Evolutionary conservation across 2,329 filamentous ascomycete species (phyloP).

Genomic region (Ophiostoma ips): DNA sequence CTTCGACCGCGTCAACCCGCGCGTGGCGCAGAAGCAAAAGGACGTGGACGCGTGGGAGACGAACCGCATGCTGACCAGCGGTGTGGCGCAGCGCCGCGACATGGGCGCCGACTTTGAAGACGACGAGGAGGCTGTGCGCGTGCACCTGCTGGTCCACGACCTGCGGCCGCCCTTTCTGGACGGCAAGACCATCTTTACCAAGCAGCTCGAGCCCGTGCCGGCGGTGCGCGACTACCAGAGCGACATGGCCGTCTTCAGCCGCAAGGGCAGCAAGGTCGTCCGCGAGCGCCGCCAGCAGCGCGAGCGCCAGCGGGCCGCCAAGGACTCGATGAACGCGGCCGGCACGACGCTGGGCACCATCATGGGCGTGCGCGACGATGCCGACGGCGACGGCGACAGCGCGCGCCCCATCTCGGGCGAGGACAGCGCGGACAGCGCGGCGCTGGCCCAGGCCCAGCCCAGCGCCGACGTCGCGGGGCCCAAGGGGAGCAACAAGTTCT

Average conservation of each 20-base stretch:
- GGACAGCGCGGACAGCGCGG: constrained; percentile 43
- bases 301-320: constrained; percentile 84
- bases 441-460: constrained; percentile 24
- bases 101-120: constrained; percentile 72
- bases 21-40: constrained; percentile 72
- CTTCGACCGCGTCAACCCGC: constrained; percentile 51
- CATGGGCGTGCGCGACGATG: constrained; percentile 91
- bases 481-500: constrained; percentile 50
- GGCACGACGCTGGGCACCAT: constrained; percentile 88
- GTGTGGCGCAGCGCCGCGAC: constrained; percentile 80
- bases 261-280: constrained; percentile 88
- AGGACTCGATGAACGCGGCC: constrained; percentile 84
- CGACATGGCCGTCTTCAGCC: constrained; percentile 96
- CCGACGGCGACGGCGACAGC: constrained; percentile 84
- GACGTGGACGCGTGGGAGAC: constrained; percentile 98
- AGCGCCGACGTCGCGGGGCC: background rate
- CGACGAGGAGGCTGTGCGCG: constrained; percentile 76
- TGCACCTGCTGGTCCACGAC: constrained; percentile 88
- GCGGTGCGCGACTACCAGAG: constrained; percentile 89
- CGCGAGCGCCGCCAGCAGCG: constrained; percentile 83
- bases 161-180: constrained; percentile 89
- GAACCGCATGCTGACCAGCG: constrained; percentile 94
- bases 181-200: constrained; percentile 90
- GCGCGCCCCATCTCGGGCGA: constrained; percentile 65
- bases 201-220: constrained; percentile 87